Evolutionary conservation across 2,329 filamentous ascomycete genomes (phyloP), one percentile per base, ranked within the genome.

Genomic region (Trichoderma simmonsii): DNA sequence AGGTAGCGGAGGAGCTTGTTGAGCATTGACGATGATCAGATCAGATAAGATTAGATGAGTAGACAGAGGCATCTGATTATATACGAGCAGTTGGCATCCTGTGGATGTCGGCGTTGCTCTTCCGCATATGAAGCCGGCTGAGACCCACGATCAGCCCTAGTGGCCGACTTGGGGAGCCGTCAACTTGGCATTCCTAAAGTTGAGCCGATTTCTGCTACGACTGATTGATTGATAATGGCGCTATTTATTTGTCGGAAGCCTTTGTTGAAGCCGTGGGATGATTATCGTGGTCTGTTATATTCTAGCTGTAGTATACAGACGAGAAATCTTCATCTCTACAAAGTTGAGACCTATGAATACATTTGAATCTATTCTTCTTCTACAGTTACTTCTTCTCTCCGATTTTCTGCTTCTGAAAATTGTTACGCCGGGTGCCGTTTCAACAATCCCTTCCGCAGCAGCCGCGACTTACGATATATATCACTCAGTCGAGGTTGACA

Each of bases 31-130:
- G n/a, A 68, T 43, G n/a, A 68, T 60, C 65, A 18, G 54, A 68
- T 68, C 64, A 68, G 65, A 68, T 68, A 68, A 68, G 65, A 68
- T 68, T 68, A 68, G 65, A 68, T 68, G 65, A 32, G 12, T 9
- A 57, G 15, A 34, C 9, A 26, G 48, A 24, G 11, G 48, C 6
- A 66, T 66, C 8, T 51, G 48, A 66, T 36, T 66, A 66, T 66
- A 66, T 66, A 66, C 56, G 43, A 30, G 8, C 32, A 26, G 18
- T 21, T 14, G 30, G 48, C 14, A n/a, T 39, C 18, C 15, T 4
- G 6, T 21, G 30, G 28, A n/a, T 28, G 4, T 39, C 63, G 63
- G 63, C 48, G 28, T 54, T 26, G 30, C 7, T 36, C 12, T 39
- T 39, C 63, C 30, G 32, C 39, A 30, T 11, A 7, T 54, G 21